Conservation (phyloP, 352 stramenopile species). For the Globisporangium yorkense region DNA sequence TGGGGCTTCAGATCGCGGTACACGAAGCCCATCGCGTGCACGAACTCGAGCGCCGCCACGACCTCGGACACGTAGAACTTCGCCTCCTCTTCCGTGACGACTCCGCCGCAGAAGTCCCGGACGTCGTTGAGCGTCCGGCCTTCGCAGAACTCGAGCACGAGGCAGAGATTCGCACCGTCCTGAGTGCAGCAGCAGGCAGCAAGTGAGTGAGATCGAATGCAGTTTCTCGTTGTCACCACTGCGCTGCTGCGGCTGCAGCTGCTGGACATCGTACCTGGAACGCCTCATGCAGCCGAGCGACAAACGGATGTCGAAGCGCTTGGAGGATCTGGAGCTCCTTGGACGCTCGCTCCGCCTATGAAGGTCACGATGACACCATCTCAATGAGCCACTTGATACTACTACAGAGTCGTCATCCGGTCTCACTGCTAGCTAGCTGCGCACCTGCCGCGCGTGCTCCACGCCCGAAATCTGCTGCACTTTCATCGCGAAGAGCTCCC, state of each 20-base stretch:
- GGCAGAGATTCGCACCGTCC: conserved; percentile 17
- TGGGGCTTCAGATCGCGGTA: conserved; percentile 55
- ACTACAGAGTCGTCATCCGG: too few species aligned
- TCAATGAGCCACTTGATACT: neutral
- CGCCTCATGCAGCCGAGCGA: conserved; percentile 17
- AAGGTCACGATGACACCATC: too few species aligned
- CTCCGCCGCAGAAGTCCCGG: conserved; percentile 13
- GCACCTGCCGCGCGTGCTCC: conserved; percentile 12
- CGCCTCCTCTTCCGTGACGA: conserved; percentile 16
- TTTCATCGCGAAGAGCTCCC: conserved; percentile 24
- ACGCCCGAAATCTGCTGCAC: conserved; percentile 13
- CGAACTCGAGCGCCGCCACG: conserved; percentile 86
- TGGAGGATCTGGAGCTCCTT: conserved; percentile 24
- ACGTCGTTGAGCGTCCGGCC: conserved; percentile 22
- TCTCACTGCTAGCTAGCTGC: neutral
- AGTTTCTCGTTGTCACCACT: too few species aligned
- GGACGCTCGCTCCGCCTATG: conserved; percentile 16
- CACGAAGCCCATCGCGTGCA: neutral
- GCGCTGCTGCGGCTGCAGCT: too few species aligned
- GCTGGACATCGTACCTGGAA: conserved; percentile 11
- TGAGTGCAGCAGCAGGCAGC: conserved; percentile 2
- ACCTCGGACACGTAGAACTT: conserved; percentile 97
- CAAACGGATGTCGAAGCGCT: conserved; percentile 24
- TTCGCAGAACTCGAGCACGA: conserved; percentile 23
- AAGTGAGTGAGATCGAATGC: neutral